These are phyloP conservation scores for Ophiostoma himal-ulmi DNA, from an alignment of 2,329 filamentous ascomycete species.

Conservation along the genomic window DNA sequence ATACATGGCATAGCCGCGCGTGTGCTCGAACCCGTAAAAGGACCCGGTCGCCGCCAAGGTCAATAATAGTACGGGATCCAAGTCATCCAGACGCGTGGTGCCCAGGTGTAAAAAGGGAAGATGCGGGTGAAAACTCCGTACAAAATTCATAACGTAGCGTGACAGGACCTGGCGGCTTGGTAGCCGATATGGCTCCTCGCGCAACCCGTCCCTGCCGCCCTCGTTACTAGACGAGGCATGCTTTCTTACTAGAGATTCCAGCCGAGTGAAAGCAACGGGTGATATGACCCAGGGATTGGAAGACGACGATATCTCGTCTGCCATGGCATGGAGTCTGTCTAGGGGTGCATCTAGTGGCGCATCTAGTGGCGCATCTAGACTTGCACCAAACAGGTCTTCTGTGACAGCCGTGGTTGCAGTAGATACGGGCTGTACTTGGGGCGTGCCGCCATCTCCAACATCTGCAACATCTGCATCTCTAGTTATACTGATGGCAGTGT, in stretches of 20 bases:
- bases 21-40: constrained; percentile 18
- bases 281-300: not conserved
- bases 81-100: constrained; percentile 8
- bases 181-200: not conserved
- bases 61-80: constrained; percentile 13
- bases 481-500: not conserved
- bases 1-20: constrained; percentile 14
- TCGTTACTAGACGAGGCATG: not conserved
- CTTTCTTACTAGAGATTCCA: not conserved
- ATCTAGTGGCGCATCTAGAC: not conserved
- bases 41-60: constrained; percentile 14
- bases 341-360: not conserved
- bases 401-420: not conserved
- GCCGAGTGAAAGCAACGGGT: not conserved
- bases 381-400: not conserved
- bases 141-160: not conserved
- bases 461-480: not conserved
- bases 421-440: not conserved
- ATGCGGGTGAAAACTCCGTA: constrained; percentile 15
- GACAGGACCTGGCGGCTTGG: not conserved
- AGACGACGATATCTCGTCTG: not conserved
- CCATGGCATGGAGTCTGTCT: not conserved
- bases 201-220: not conserved
- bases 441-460: not conserved
- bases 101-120: constrained; percentile 16